A percentile compares a stretch with the other conserved stretches of the same genome.
These are phyloP conservation scores for Russula earlei DNA, from an alignment of 768 basidiomycete species.

Conservation along the genomic window DNA sequence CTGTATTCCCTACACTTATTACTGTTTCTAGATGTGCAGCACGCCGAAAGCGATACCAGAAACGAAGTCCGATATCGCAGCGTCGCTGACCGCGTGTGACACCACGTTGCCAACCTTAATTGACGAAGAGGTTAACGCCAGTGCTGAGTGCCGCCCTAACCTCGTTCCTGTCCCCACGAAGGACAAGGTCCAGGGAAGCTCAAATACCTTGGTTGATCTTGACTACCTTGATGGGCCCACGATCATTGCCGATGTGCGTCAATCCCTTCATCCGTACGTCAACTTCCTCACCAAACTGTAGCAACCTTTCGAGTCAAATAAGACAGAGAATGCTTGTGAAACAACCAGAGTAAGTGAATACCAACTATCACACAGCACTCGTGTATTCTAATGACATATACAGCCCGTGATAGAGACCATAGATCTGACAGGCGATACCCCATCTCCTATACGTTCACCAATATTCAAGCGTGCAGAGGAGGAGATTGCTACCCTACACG, in stretches of 20 bases:
- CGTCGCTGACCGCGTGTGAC: not conserved
- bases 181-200: not conserved
- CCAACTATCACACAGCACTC: no score
- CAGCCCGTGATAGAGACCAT: constrained; percentile 2
- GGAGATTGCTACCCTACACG: not conserved
- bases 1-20: not conserved
- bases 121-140: not conserved
- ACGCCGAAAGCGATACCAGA: not conserved
- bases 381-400: not conserved
- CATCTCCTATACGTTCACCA: not conserved
- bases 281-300: not conserved
- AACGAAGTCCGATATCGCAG: not conserved
- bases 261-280: not conserved
- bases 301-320: not conserved
- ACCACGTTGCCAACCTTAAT: not conserved
- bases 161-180: not conserved
- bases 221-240: constrained; percentile 4
- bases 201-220: not conserved
- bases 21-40: not conserved
- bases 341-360: not conserved
- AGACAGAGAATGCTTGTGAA: not conserved
- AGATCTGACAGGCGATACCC: constrained; percentile 7
- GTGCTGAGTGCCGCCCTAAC: not conserved
- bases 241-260: not conserved
- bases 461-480: not conserved